Base-by-base conservation (phyloP, 2,329 filamentous ascomycete genomes). In the Stagonosporopsis vannaccii region DNA sequence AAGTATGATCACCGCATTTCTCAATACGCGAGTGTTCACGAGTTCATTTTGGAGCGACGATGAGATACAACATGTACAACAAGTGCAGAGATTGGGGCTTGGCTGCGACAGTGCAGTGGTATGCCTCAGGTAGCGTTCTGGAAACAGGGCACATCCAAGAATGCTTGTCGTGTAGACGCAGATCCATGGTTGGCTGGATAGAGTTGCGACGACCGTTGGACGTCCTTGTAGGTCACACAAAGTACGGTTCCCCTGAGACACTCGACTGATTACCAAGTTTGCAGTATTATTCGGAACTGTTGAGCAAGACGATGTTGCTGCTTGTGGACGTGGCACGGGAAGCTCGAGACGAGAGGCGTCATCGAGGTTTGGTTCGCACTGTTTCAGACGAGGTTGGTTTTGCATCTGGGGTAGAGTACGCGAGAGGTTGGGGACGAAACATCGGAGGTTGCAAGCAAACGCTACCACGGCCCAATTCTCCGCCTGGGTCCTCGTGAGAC, bases 1-100 rank as follows among this genome's bases (percentile, higher is more conserved):
- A 58, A 58, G 55, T 32, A n/a, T 28, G 55, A 58, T 58, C 55
- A 58, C 48, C 55, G 49, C 49, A 58, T 52, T 58, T 45, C 49
- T 48, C 44, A 49, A 51, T 51, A 47, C 47, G 17, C 42, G 19
- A 48, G 32, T 56, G 42, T 37, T 51, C 53, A 47, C 47, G 37
- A 36, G 47, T 37, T 33, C 46, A 46, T 13, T 6, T 30, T 42
- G 30, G 42, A 28, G 39, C 23, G 23, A 40, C 41, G 41, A 30
- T 20, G 36, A 32, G 19, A 20, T 37, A 20, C 35, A 37, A 37
- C 35, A 49, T 47, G 55, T 52, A 48, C 49, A 49, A 52, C 43
- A 49, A 49, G 44, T 49, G 39, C 28, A 49, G 22, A 39, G n/a
- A 37, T 40, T 19, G 42, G 25, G 47, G 42, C 47, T 56, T 56